A percentile compares a stretch with the other conserved stretches of the same genome.
Conservation (phyloP, 352 stramenopile genomes). For the Pythium insidiosum region DNA sequence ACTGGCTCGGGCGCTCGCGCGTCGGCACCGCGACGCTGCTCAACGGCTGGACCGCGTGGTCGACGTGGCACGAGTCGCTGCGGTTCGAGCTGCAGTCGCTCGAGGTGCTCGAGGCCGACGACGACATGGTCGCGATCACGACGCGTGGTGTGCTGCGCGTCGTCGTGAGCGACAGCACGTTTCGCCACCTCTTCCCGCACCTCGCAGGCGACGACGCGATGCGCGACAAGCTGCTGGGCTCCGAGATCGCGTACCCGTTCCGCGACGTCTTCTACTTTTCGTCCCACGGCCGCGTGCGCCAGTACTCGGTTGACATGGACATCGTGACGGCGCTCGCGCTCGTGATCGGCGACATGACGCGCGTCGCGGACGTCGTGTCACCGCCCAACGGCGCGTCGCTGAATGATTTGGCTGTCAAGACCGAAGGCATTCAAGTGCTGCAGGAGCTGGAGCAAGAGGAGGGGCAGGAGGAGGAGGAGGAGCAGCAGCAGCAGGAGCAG, state of each 20-base stretch:
- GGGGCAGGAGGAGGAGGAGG: no score
- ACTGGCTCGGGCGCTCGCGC: constrained; percentile 14
- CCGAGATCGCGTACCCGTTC: constrained; percentile 13
- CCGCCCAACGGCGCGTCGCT: constrained; percentile 5
- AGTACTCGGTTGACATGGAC: constrained; percentile 14
- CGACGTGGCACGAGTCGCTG: constrained; percentile 12
- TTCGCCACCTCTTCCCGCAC: constrained; percentile 55
- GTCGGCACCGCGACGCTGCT: constrained; percentile 5
- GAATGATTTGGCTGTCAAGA: constrained; percentile 11
- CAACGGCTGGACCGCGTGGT: constrained; percentile 15
- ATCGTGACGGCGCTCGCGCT: constrained; percentile 6
- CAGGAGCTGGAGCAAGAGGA: no score
- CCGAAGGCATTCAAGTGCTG: constrained; percentile 3
- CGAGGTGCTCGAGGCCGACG: constrained; percentile 28
- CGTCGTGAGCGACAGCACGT: constrained; percentile 37
- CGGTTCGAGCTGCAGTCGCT: constrained; percentile 25
- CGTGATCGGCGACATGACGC: constrained; percentile 5
- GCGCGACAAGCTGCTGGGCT: constrained; percentile 6
- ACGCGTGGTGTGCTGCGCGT: constrained; percentile 30
- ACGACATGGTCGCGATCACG: constrained; percentile 37
- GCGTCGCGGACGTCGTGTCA: constrained; percentile 4
- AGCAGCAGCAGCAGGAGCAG: no score
- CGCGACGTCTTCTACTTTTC: constrained; percentile 16
- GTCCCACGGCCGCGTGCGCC: constrained; percentile 4
- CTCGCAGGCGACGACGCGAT: constrained; percentile 27